Base-by-base conservation (phyloP, 1,284 basidiomycete species). In the Apiotrichum gracile region DNA sequence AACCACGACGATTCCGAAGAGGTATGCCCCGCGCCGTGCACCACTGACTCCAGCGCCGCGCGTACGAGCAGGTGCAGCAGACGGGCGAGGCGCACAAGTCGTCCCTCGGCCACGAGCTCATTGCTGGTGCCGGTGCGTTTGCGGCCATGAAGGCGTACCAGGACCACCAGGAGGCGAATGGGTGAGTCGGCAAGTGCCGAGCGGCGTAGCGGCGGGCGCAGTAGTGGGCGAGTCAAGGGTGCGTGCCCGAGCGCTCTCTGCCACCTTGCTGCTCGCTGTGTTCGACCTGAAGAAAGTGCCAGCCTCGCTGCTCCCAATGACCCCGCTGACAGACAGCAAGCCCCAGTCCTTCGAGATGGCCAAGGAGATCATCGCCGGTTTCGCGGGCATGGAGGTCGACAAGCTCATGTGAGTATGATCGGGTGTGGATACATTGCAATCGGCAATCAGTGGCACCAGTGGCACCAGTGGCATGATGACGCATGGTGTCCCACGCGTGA, bases 341-440 rank as follows among this genome's bases (percentile, higher is more conserved):
- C 61, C 62, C 21, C 54, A 52, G 35, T 43, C 31, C 21, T 62
- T 48, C 22, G 61, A 58, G 27, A 43, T 60, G n/a, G 66, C 59
- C 44, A 68, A 66, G 53, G 57, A 68, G 27, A 27, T 68, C 34
- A 63, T 66, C 29, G 66, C 65, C 8, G 65, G 59, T 25, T 47
- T 64, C 21, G 65, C 65, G 8, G 65, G 63, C 22, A 58, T 60
- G 22, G 66, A 69, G 55, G 64, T 61, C 51, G 65, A 66, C 61
- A 66, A 67, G 57, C 60, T 68, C 29, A 54, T 67, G 63, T 57
- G 34, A 25, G 55, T 57, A 19, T n/a, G n/a, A n/a, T n/a, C n/a
- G n/a, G n/a, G n/a, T n/a, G n/a, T n/a, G n/a, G n/a, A n/a, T n/a
- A n/a, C n/a, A n/a, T n/a, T n/a, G n/a, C n/a, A n/a, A n/a, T n/a